Conservation (phyloP, 495 filamentous ascomycete genomes). For the Amniculicola lignicola region DNA sequence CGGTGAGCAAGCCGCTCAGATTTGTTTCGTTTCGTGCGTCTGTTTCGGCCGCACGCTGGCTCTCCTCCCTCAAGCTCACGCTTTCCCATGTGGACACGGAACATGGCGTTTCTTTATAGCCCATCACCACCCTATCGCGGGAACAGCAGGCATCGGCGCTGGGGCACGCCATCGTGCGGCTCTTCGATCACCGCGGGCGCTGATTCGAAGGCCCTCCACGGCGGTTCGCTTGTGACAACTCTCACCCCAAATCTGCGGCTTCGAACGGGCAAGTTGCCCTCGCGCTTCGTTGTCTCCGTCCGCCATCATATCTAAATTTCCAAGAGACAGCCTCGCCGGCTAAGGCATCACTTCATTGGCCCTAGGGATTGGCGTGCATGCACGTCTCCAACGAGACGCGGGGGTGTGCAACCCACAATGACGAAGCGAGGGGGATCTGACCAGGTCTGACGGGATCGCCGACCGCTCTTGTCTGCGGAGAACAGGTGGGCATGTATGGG, state of each 20-base stretch:
- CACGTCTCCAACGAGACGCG: conserved; percentile 35
- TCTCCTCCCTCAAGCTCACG: conserved; percentile 1
- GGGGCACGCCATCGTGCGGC: conserved; percentile 9
- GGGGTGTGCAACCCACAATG: conserved; percentile 18
- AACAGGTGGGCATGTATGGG: conserved; percentile 1
- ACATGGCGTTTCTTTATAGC: conserved; percentile 7
- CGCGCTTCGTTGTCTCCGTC: not conserved
- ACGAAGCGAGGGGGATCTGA: conserved; percentile 11
- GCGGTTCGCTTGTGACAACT: not conserved
- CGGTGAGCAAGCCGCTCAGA: conserved; percentile 12
- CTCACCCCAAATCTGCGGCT: not conserved
- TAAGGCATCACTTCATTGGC: conserved; percentile 46
- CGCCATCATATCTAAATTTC: conserved; percentile 7
- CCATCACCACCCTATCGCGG: not conserved
- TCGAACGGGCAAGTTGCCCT: not conserved
- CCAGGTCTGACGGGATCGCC: conserved; percentile 25
- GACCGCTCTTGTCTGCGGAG: conserved; percentile 19
- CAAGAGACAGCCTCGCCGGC: conserved; percentile 37
- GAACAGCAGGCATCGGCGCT: not conserved
- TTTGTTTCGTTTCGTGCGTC: conserved; percentile 21
- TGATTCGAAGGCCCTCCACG: not conserved
- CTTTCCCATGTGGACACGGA: not conserved
- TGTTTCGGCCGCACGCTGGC: not conserved
- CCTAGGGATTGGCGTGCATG: conserved; percentile 38
- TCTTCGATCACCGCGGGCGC: conserved; percentile 9